Evolutionary conservation across 257 asterid genomes (phyloP).

Genomic region (Scutellaria minor): DNA sequence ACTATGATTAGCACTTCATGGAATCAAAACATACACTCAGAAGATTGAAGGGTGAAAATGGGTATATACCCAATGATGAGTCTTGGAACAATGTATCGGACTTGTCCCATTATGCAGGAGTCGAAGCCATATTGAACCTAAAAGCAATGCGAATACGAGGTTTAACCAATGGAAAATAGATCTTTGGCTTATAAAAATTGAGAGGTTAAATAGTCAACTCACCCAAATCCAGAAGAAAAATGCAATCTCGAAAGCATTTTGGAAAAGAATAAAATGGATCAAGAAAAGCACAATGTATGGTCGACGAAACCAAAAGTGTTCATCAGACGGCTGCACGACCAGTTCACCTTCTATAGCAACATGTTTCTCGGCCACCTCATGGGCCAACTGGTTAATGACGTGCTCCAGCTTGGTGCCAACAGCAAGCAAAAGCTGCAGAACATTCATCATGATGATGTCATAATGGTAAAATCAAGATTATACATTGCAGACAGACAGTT

Average conservation of each 20-base stretch:
- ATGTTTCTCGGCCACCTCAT: conserved; percentile 96
- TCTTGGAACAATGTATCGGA: conserved; percentile 73
- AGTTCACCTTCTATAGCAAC: conserved; percentile 90
- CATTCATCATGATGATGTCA: neutral
- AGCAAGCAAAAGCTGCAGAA: conserved; percentile 79
- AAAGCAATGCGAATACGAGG: neutral
- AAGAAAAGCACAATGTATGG: conserved; percentile 77
- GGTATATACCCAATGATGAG: conserved; percentile 79
- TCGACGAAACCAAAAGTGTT: conserved; percentile 88
- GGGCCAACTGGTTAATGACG: conserved; percentile 81
- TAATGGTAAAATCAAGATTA: neutral
- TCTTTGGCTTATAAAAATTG: neutral
- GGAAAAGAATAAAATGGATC: conserved; percentile 95
- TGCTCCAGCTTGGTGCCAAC: conserved; percentile 97
- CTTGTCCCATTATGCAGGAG: conserved; percentile 97
- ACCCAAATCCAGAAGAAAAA: conserved; percentile 99
- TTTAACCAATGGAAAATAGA: neutral
- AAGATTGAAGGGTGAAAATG: neutral
- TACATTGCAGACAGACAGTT: too few relatives aligned
- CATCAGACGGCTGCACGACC: conserved; percentile 86
- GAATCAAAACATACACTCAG: neutral
- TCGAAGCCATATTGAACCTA: conserved; percentile 88
- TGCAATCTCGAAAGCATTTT: conserved; percentile 97
- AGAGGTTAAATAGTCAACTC: conserved; percentile 29
- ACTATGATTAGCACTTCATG: neutral